Conservation (phyloP, 1,284 basidiomycete genomes). For the Fistulina hepatica region DNA sequence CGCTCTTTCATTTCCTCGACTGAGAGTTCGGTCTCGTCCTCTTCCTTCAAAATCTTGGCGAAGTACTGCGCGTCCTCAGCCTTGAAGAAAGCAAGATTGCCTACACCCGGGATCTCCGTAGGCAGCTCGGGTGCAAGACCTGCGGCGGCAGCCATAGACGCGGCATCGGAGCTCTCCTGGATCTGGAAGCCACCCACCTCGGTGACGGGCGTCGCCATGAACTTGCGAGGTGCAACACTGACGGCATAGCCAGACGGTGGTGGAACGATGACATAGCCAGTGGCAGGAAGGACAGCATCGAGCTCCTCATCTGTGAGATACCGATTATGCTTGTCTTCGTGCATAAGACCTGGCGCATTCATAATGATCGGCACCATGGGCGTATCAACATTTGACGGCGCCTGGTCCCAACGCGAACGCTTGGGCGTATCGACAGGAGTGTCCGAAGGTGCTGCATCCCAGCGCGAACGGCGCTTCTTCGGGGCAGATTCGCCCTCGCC, state of each 20-base stretch:
- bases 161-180: conserved; percentile 87
- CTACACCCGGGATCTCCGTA: conserved; percentile 98
- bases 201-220: conserved; percentile 63
- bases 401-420: conserved; percentile 95
- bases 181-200: conserved; percentile 88
- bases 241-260: conserved; percentile 93
- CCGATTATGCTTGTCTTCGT: conserved; percentile 90
- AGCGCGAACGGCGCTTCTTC: conserved; percentile 87
- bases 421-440: conserved; percentile 51
- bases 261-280: conserved; percentile 86
- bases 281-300: conserved; percentile 77
- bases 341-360: conserved; percentile 73
- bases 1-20: conserved; percentile 99
- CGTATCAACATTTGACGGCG: conserved; percentile 39
- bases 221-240: conserved; percentile 67
- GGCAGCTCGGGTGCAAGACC: conserved; percentile 91
- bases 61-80: conserved; percentile 97
- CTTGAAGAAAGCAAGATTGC: conserved; percentile 96
- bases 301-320: conserved; percentile 95
- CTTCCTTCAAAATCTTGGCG: conserved; percentile 90
- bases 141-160: conserved; percentile 75
- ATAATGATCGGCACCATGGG: conserved; percentile 73
- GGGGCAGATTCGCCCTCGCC: conserved; percentile 65
- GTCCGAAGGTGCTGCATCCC: conserved; percentile 85
- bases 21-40: conserved; percentile 89